Evolutionary conservation across 2,329 filamentous ascomycete genomes (phyloP).

Genomic region (Alternaria arbusti): DNA sequence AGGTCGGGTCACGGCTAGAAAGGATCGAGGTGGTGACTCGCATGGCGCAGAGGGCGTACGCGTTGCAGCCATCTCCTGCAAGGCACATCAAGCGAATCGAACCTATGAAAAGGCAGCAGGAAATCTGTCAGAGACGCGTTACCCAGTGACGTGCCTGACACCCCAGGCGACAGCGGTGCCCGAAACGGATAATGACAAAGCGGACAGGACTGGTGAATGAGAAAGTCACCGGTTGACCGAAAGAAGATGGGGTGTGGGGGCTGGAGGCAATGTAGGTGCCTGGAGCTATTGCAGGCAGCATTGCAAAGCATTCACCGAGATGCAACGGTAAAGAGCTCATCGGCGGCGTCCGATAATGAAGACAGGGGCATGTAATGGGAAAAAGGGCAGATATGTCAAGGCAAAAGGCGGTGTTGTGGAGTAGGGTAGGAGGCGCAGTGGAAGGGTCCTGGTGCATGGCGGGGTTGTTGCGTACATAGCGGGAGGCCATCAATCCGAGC

Average conservation of each 20-base stretch:
- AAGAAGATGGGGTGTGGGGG: constrained; percentile 31
- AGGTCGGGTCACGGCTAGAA: constrained; percentile 17
- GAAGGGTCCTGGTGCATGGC: constrained; percentile 8
- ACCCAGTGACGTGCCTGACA: constrained; percentile 19
- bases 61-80: constrained; percentile 21
- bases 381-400: constrained; percentile 5
- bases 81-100: constrained; percentile 31
- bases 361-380: background rate
- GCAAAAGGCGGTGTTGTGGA: constrained; percentile 14
- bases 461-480: constrained; percentile 6
- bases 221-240: constrained; percentile 33
- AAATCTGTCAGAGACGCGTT: constrained; percentile 19
- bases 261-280: constrained; percentile 17
- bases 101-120: constrained; percentile 21
- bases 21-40: constrained; percentile 17
- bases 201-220: constrained; percentile 17
- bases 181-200: constrained; percentile 14
- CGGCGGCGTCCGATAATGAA: constrained; percentile 4
- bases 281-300: constrained; percentile 12
- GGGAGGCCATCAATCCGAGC: background rate
- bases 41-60: background rate
- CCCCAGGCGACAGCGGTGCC: constrained; percentile 26
- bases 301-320: background rate
- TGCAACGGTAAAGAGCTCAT: background rate
- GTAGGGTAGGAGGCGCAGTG: constrained; percentile 14